Conservation (phyloP, 306 rosid genomes). For the Lotus japonicus region DNA sequence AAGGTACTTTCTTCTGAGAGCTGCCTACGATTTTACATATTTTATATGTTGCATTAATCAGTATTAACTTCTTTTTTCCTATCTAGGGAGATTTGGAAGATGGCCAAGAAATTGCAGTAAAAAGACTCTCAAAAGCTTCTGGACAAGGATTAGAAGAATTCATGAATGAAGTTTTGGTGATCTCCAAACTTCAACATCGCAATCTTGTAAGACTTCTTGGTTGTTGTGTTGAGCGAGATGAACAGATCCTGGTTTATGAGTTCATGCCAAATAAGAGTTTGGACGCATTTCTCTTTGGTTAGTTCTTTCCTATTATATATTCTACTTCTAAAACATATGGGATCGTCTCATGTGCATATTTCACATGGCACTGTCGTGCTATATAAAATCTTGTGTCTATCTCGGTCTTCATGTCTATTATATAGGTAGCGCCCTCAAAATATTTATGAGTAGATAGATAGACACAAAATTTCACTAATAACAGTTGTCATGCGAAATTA, state of each 20-base stretch:
- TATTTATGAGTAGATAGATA: no score
- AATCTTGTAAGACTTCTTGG: conserved; percentile 46
- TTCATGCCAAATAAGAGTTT: conserved; percentile 45
- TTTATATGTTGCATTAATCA: no score
- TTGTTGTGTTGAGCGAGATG: conserved; percentile 37
- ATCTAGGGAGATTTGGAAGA: conserved; percentile 26
- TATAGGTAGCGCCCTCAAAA: no score
- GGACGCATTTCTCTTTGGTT: conserved; percentile 43
- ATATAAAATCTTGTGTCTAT: no score
- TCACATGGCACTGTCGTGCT: no score
- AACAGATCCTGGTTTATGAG: conserved; percentile 40
- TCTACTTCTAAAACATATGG: no score
- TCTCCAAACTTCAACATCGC: conserved; percentile 45
- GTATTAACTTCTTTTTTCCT: background rate
- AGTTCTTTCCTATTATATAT: background rate
- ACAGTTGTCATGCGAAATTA: no score
- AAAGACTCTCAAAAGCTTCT: conserved; percentile 37
- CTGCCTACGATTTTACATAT: background rate
- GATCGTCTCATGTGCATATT: no score
- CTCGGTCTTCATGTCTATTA: no score
- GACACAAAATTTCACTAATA: no score
- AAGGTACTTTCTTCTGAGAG: conserved; percentile 2
- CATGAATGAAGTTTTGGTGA: conserved; percentile 38
- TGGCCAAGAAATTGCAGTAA: conserved; percentile 40
- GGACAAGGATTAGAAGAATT: conserved; percentile 42